phyloP scores from a whole-genome alignment of 2,329 filamentous ascomycete species.

The Claviceps arundinis region DNA sequence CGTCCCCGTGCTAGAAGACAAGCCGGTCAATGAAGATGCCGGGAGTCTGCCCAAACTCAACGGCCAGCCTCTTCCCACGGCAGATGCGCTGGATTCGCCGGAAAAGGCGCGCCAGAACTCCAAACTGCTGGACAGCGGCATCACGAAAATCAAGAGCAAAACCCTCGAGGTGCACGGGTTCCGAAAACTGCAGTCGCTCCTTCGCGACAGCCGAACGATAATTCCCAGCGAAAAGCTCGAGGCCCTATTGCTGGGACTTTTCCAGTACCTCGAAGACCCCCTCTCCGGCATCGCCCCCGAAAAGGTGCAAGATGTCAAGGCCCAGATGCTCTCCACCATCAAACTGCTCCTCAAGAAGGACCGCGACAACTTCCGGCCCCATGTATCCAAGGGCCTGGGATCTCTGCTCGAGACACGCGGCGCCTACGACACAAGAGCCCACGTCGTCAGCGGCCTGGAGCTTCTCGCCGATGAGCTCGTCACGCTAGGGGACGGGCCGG shows the following conservation, averaged over 20 bases:
- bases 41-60: conserved; percentile 17
- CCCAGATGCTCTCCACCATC: conserved; percentile 61
- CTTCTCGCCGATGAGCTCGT: conserved; percentile 61
- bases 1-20: conserved; percentile 44
- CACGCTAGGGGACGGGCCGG: conserved; percentile 46
- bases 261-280: conserved; percentile 57
- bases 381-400: conserved; percentile 54
- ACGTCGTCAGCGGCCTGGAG: conserved; percentile 64
- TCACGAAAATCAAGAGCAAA: conserved; percentile 56
- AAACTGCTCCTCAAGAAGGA: conserved; percentile 58
- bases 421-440: conserved; percentile 52
- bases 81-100: conserved; percentile 14
- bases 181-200: conserved; percentile 61
- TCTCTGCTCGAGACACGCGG: conserved; percentile 52
- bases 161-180: conserved; percentile 72
- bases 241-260: conserved; percentile 51
- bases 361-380: conserved; percentile 50
- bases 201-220: conserved; percentile 51
- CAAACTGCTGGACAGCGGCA: conserved; percentile 59
- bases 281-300: conserved; percentile 40
- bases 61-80: conserved; percentile 9
- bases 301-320: conserved; percentile 59
- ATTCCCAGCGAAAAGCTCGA: conserved; percentile 57
- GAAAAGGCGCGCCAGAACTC: conserved; percentile 44
- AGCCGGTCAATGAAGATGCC: conserved; percentile 44